phyloP scores from a whole-genome alignment of 306 rosid genomes.

The Rosa multiflora region DNA sequence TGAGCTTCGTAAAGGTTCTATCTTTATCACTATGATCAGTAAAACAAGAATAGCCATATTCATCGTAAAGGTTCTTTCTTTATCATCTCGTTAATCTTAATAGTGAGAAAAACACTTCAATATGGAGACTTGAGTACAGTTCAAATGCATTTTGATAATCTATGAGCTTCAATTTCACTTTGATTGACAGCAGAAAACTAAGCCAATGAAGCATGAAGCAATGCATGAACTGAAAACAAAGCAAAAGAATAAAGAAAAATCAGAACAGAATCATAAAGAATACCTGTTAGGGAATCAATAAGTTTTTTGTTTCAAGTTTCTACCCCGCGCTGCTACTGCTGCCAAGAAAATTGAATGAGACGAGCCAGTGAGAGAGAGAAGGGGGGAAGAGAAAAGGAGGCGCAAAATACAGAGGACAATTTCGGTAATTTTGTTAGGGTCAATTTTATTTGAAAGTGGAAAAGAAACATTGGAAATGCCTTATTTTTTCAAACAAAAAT shows the following conservation, averaged over 20 bases:
- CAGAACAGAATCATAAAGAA: not conserved
- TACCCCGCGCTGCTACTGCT: not conserved
- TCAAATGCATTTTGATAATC: not conserved
- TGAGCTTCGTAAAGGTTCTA: not conserved
- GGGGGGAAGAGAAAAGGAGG: not conserved
- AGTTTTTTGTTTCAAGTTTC: not conserved
- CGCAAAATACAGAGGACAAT: not conserved
- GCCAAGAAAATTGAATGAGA: not conserved
- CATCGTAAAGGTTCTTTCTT: not conserved
- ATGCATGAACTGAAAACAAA: not conserved
- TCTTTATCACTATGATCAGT: not conserved
- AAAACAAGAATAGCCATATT: too few species aligned
- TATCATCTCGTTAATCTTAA: not conserved
- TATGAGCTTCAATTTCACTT: not conserved
- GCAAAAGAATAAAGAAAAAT: not conserved
- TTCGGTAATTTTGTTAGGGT: too few species aligned
- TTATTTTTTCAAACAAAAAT: too few species aligned
- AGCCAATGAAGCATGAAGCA: not conserved
- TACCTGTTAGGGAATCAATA: not conserved
- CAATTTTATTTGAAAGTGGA: too few species aligned
- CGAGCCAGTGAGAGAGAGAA: not conserved
- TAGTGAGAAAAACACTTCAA: not conserved
- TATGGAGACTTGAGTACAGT: not conserved
- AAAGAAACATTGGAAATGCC: too few species aligned
- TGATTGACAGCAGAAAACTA: not conserved